Evolutionary conservation across 2,329 filamentous ascomycete genomes (phyloP).

Genomic region (Monosporascus sp.): DNA sequence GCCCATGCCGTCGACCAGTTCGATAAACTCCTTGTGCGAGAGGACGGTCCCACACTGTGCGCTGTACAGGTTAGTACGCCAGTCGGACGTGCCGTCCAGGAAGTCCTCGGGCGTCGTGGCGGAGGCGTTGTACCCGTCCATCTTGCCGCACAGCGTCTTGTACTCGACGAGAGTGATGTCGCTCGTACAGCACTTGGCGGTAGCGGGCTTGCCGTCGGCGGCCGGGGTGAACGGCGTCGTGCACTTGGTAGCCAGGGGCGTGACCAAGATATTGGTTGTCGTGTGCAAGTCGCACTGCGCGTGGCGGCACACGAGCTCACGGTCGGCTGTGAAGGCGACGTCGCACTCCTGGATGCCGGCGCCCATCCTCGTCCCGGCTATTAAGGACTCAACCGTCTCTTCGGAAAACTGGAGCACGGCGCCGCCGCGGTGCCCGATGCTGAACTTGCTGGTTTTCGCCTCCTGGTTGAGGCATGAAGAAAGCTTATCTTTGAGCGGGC

Average conservation of each 20-base stretch:
- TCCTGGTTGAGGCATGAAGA: slow-evolving; percentile 51
- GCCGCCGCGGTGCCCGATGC: slow-evolving; percentile 59
- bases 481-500: slow-evolving; percentile 55
- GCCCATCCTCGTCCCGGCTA: slow-evolving; percentile 63
- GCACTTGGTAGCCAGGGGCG: slow-evolving; percentile 61
- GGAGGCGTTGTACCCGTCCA: slow-evolving; percentile 58
- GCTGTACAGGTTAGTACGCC: slow-evolving; percentile 60
- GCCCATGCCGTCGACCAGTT: slow-evolving; percentile 51
- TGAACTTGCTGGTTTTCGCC: slow-evolving; percentile 49
- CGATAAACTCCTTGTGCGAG: slow-evolving; percentile 58
- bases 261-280: slow-evolving; percentile 61
- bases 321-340: slow-evolving; percentile 61
- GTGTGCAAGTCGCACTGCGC: slow-evolving; percentile 64
- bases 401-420: slow-evolving; percentile 61
- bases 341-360: slow-evolving; percentile 65
- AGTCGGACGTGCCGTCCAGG: slow-evolving; percentile 53
- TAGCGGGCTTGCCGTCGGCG: slow-evolving; percentile 44
- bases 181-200: slow-evolving; percentile 65
- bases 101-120: slow-evolving; percentile 55
- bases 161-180: slow-evolving; percentile 67
- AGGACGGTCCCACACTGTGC: slow-evolving; percentile 58
- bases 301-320: slow-evolving; percentile 63
- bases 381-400: slow-evolving; percentile 54
- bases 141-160: slow-evolving; percentile 64
- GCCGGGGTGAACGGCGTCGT: slow-evolving; percentile 56